Evolutionary conservation across 768 basidiomycete species (phyloP).

Genomic region (Russula sp.): DNA sequence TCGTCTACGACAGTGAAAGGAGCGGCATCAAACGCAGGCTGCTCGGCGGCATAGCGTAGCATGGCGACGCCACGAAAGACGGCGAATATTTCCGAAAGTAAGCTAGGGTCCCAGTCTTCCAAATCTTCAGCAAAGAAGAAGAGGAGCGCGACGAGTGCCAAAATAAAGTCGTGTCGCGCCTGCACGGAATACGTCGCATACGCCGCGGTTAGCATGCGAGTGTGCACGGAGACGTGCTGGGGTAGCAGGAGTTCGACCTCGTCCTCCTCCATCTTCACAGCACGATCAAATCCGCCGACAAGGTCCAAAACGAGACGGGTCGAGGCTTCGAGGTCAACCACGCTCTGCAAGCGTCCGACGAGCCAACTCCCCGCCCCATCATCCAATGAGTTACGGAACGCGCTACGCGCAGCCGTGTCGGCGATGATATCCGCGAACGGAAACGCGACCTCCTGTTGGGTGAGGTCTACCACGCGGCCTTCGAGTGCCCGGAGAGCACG

Average conservation of each 20-base stretch:
- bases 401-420: constrained; percentile 49
- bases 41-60: constrained; percentile 52
- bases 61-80: constrained; percentile 74
- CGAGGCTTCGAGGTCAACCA: constrained; percentile 49
- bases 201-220: constrained; percentile 49
- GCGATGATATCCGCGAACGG: constrained; percentile 67
- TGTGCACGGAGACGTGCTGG: constrained; percentile 53
- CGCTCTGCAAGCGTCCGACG: constrained; percentile 46
- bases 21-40: constrained; percentile 42
- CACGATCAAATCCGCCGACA: constrained; percentile 60
- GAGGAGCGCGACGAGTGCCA: constrained; percentile 56
- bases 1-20: constrained; percentile 27
- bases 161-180: constrained; percentile 69
- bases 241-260: constrained; percentile 51
- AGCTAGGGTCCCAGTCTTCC: constrained; percentile 52
- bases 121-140: constrained; percentile 65
- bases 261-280: constrained; percentile 70
- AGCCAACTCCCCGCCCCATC: constrained; percentile 58
- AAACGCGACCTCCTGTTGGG: constrained; percentile 74
- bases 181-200: constrained; percentile 57
- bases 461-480: constrained; percentile 48
- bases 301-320: constrained; percentile 56
- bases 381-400: constrained; percentile 50
- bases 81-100: constrained; percentile 68
- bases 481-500: constrained; percentile 38